phyloP scores from a whole-genome alignment of 805 yeast genomes.

The Metschnikowia henanensis region DNA sequence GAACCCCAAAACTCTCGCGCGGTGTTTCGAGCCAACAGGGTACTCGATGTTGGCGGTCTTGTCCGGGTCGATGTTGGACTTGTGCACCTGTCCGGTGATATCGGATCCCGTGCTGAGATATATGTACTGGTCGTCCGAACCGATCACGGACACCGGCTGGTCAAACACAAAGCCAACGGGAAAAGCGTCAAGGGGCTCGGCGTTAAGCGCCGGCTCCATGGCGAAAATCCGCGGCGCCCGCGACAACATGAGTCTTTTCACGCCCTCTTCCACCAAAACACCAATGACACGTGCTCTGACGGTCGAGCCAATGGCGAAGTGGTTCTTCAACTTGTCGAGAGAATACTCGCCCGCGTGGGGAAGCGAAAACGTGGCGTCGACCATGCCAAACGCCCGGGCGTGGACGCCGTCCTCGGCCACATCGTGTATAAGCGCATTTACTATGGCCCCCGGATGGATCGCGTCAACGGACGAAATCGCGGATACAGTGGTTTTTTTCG shows the following conservation, averaged over 20 bases:
- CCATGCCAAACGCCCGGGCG: slow-evolving; percentile 73
- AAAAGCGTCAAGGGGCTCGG: slow-evolving; percentile 55
- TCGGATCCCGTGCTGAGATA: slow-evolving; percentile 57
- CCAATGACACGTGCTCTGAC: slow-evolving; percentile 73
- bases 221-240: slow-evolving; percentile 53
- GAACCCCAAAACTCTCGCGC: slow-evolving; percentile 76
- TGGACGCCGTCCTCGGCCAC: slow-evolving; percentile 60
- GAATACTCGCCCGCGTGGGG: slow-evolving; percentile 61
- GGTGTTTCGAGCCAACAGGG: slow-evolving; percentile 63
- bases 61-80: slow-evolving; percentile 61
- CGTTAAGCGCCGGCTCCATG: slow-evolving; percentile 22
- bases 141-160: slow-evolving; percentile 59
- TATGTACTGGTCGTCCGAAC: slow-evolving; percentile 56
- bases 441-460: slow-evolving; percentile 80
- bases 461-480: slow-evolving; percentile 75
- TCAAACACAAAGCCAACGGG: slow-evolving; percentile 70
- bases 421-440: slow-evolving; percentile 69
- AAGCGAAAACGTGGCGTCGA: slow-evolving; percentile 67
- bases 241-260: slow-evolving; percentile 65
- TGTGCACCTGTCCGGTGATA: slow-evolving; percentile 71
- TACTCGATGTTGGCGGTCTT: slow-evolving; percentile 48
- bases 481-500: slow-evolving; percentile 43
- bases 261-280: slow-evolving; percentile 45
- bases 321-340: slow-evolving; percentile 51
- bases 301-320: slow-evolving; percentile 64